Conservation (phyloP, 2,329 filamentous ascomycete genomes). For the Fusarium continuum region DNA sequence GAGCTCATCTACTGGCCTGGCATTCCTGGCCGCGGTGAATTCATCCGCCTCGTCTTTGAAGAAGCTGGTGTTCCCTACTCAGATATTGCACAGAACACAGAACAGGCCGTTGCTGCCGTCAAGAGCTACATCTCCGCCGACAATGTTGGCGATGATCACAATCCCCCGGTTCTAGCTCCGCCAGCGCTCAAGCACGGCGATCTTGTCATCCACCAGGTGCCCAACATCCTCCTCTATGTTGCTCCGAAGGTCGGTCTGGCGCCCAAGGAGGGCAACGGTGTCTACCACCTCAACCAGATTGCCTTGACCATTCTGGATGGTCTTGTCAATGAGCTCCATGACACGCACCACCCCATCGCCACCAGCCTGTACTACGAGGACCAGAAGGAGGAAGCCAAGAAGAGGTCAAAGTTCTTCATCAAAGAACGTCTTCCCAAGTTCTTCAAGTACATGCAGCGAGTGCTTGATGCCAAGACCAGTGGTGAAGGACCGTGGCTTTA, state of each 20-base stretch:
- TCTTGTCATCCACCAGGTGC: constrained; percentile 72
- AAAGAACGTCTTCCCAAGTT: constrained; percentile 75
- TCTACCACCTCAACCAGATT: constrained; percentile 70
- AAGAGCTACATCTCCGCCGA: constrained; percentile 56
- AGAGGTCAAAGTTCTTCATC: constrained; percentile 66
- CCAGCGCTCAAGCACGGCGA: constrained; percentile 71
- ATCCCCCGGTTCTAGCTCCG: constrained; percentile 72
- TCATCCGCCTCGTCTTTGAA: constrained; percentile 77
- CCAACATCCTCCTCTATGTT: constrained; percentile 78
- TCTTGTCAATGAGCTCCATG: constrained; percentile 75
- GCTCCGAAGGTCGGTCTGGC: constrained; percentile 67
- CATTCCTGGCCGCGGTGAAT: constrained; percentile 78
- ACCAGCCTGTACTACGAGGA: constrained; percentile 73
- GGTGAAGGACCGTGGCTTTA: constrained; percentile 72
- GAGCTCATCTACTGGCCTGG: constrained; percentile 76
- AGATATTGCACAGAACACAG: constrained; percentile 57
- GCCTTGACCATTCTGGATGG: constrained; percentile 76
- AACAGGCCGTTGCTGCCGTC: constrained; percentile 63
- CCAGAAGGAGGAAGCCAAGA: constrained; percentile 73
- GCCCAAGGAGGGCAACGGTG: constrained; percentile 51
- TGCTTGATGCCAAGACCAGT: constrained; percentile 64
- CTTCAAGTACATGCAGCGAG: constrained; percentile 74
- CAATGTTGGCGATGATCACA: constrained; percentile 61
- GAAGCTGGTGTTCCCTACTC: constrained; percentile 71
- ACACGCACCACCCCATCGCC: constrained; percentile 78